A percentile compares a stretch with the other conserved stretches of the same genome.
phyloP scores from a whole-genome alignment of 495 filamentous ascomycete genomes.

The Ramalina intermedia region DNA sequence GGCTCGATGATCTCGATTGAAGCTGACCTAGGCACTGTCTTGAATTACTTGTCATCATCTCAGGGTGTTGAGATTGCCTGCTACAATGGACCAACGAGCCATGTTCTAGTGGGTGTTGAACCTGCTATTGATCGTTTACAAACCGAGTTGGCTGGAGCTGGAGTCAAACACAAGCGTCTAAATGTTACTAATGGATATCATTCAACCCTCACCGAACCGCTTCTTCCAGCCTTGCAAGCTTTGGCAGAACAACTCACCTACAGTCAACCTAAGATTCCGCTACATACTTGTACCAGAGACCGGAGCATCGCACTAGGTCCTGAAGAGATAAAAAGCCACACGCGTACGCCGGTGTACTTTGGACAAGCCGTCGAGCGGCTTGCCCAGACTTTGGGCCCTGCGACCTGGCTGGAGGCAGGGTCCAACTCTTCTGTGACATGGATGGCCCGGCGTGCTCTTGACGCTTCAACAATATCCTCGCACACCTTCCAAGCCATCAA shows the following conservation, averaged over 20 bases:
- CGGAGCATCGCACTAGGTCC: not conserved
- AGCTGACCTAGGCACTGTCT: slow-evolving; percentile 8
- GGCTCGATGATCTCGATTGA: slow-evolving; percentile 34
- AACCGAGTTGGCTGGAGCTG: too few relatives aligned
- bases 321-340: slow-evolving; percentile 25
- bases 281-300: slow-evolving; percentile 20
- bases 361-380: slow-evolving; percentile 32
- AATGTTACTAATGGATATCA: slow-evolving; percentile 30
- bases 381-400: slow-evolving; percentile 16
- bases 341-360: slow-evolving; percentile 37
- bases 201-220: slow-evolving; percentile 24
- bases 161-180: slow-evolving; percentile 15
- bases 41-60: not conserved
- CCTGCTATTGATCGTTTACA: too few relatives aligned
- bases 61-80: not conserved
- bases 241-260: slow-evolving; percentile 15
- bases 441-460: slow-evolving; percentile 28
- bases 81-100: not conserved
- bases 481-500: too few relatives aligned
- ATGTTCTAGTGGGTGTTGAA: not conserved
- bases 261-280: slow-evolving; percentile 16
- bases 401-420: slow-evolving; percentile 38
- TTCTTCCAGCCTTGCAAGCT: slow-evolving; percentile 16
- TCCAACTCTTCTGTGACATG: slow-evolving; percentile 31
- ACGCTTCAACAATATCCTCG: too few relatives aligned